phyloP scores from a whole-genome alignment of 768 basidiomycete species.

The Hemileccinum rubropunctum region DNA sequence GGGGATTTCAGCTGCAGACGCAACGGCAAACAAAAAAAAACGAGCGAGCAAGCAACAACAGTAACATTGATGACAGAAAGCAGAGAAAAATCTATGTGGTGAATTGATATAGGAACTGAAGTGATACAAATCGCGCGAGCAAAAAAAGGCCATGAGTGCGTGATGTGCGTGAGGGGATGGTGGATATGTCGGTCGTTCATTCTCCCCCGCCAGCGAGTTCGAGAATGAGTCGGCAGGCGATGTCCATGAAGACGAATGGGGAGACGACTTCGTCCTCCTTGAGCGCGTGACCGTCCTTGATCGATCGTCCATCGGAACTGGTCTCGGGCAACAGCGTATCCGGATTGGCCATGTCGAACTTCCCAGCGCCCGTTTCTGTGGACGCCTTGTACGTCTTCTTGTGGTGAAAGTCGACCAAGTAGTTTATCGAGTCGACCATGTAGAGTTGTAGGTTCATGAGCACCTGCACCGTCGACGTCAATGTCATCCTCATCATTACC shows the following conservation, averaged over 20 bases:
- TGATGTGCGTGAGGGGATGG: too few relatives aligned
- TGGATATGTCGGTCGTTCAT: constrained; percentile 11
- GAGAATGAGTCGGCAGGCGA: constrained; percentile 89
- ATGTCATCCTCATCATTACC: not conserved
- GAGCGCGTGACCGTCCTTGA: constrained; percentile 44
- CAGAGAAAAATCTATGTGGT: not conserved
- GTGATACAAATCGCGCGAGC: not conserved
- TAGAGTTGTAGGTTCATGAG: constrained; percentile 98
- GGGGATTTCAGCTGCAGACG: not conserved
- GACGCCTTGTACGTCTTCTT: constrained; percentile 89
- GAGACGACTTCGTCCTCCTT: constrained; percentile 65
- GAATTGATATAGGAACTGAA: not conserved
- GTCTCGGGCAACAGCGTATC: constrained; percentile 39
- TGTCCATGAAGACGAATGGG: constrained; percentile 96
- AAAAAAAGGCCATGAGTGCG: not conserved
- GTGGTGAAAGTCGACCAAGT: constrained; percentile 97
- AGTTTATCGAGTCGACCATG: constrained; percentile 93
- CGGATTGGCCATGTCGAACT: constrained; percentile 58
- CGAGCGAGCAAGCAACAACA: not conserved
- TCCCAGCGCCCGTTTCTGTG: constrained; percentile 61
- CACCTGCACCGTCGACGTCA: constrained; percentile 47
- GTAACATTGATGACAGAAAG: not conserved
- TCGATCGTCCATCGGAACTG: constrained; percentile 55
- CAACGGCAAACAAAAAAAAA: not conserved
- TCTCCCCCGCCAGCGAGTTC: constrained; percentile 80